phyloP scores from a whole-genome alignment of 371 early-diverging fungal genomes.

The Apophysomyces trapeziformis region DNA sequence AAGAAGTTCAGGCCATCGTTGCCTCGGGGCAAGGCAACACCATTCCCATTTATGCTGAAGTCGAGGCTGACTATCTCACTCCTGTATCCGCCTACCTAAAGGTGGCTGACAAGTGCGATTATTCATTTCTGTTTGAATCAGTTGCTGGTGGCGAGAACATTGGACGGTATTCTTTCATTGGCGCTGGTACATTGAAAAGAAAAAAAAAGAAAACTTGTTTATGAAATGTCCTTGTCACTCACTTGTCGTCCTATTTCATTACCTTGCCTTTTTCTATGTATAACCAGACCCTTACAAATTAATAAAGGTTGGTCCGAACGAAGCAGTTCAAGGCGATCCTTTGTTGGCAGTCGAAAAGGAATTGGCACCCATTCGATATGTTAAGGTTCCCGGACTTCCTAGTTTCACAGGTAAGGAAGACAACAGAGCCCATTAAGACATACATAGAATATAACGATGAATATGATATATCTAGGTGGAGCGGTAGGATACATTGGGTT shows the following conservation, averaged over 20 bases:
- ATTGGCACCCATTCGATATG: conserved; percentile 74
- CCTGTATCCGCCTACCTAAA: conserved; percentile 96
- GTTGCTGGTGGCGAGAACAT: conserved; percentile 93
- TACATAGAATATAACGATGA: not conserved
- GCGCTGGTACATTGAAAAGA: conserved; percentile 66
- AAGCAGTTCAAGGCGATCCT: conserved; percentile 86
- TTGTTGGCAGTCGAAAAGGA: conserved; percentile 83
- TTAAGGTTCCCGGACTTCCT: conserved; percentile 83
- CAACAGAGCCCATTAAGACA: not conserved
- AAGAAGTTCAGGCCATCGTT: conserved; percentile 70
- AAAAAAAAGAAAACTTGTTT: not conserved
- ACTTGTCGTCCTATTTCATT: conserved; percentile 2
- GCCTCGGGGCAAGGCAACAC: conserved; percentile 72
- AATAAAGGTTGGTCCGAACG: conserved; percentile 72
- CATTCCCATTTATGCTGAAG: conserved; percentile 87
- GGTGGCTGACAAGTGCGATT: conserved; percentile 74
- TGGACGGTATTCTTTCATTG: conserved; percentile 95
- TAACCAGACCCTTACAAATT: conserved; percentile 83
- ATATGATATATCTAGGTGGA: conserved; percentile 64
- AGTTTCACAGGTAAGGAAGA: conserved; percentile 75
- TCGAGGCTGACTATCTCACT: conserved; percentile 91
- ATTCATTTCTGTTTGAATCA: conserved; percentile 95
- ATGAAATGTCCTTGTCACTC: not conserved
- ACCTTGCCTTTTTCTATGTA: not conserved
- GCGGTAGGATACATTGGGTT: conserved; percentile 96